Evolutionary conservation across 805 yeast species (phyloP), one percentile per base, ranked within the genome.

Genomic region (Lachancea dasiensis): DNA sequence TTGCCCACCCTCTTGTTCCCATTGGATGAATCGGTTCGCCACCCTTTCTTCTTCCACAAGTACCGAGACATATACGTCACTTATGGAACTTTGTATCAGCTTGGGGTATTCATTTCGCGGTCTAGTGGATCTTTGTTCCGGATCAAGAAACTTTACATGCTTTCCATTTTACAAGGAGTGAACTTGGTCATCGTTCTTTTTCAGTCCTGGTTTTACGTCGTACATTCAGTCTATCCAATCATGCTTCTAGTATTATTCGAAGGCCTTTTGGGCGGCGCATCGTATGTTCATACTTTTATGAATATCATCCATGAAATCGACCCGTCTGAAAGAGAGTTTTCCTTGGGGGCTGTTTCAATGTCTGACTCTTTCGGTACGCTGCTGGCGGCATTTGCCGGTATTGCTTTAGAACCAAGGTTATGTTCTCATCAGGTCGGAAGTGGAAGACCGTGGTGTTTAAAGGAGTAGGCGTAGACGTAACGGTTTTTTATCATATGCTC

Each of bases 41-140:
- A 40, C 36, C 50, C 46, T 6, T 69, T 81, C 56, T 95, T 95
- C 3, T 84, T 87, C 51, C 52, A 62, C 2, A 63, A 73, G 14
- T 86, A 73, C 56, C 70, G 97, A 45, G 97, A 90, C 51, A 81
- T 85, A 3, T 90, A 90, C 57, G 97, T 90, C 10, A 77, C 86
- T 0, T 90, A 90, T 54, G 94, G 95, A 6, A 81, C 95, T 3
- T 59, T 89, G 3, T 90, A 90, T 51, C 97, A 90, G 58, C 55
- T 86, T 3, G 98, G 98, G 6, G 98, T 90, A 0, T 87, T 90
- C 52, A 72, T 90, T 1, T 86, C 97, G 3, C 68, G 97, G 40
- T 85, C 97, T 0, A 85, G 95, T 1, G 79, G 85, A 0, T 67
- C 78, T 3, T 66, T 80, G 40, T 49, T 84, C 18, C 65, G 94